Percentiles rank a stretch among this genome's conserved stretches.
phyloP scores from a whole-genome alignment of 176 grass and related monocot species.

The Aegilops speltoides region DNA sequence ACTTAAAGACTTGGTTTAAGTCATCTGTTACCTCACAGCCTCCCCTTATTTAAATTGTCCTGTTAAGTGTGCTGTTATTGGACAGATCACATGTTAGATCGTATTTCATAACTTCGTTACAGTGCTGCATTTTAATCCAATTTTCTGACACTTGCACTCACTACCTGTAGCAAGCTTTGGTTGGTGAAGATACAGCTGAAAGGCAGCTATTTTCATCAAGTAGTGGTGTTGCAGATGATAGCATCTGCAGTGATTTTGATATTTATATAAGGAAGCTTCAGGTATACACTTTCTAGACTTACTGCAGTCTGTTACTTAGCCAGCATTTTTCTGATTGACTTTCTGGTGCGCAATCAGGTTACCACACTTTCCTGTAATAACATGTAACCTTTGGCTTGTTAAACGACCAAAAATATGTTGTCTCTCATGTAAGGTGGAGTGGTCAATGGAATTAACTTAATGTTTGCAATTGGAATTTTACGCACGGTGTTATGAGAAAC shows the following conservation, averaged over 20 bases:
- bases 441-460: not conserved
- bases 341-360: not conserved
- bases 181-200: constrained; percentile 94
- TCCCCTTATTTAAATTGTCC: not conserved
- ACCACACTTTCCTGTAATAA: not conserved
- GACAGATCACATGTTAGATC: not conserved
- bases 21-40: constrained; percentile 1
- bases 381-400: not conserved
- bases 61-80: not conserved
- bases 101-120: constrained; percentile 23
- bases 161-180: constrained; percentile 87
- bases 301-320: not conserved
- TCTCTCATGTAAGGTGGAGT: not conserved
- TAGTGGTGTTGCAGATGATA: constrained; percentile 56
- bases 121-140: not conserved
- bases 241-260: constrained; percentile 77
- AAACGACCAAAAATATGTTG: not conserved
- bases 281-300: constrained; percentile 40
- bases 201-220: constrained; percentile 76
- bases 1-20: not conserved
- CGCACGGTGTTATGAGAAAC: not conserved
- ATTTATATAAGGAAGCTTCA: constrained; percentile 79
- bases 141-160: constrained; percentile 33
- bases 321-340: not conserved
- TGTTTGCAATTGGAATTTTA: not conserved